These are phyloP conservation scores for Capsicum pubescens DNA, from an alignment of 257 asterid species.

Conservation along the genomic window DNA sequence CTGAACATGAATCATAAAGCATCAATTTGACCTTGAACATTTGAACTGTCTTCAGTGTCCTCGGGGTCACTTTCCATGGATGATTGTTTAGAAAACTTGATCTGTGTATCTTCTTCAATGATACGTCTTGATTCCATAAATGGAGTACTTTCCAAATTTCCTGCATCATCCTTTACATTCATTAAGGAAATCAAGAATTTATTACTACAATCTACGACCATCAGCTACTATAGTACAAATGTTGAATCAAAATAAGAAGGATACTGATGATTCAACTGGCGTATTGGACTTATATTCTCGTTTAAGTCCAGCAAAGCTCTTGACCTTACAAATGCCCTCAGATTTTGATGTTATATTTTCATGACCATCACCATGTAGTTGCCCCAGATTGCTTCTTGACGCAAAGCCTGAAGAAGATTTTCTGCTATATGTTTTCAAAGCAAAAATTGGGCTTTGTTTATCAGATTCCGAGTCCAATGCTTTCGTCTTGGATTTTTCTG, in stretches of 20 bases:
- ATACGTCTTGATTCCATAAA: conserved; percentile 47
- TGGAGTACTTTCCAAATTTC: conserved; percentile 41
- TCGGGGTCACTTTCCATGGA: conserved; percentile 55
- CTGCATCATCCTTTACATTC: conserved; percentile 52
- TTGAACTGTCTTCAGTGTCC: conserved; percentile 56
- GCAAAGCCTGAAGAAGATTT: conserved; percentile 42
- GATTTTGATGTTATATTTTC: conserved; percentile 39
- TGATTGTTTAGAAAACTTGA: conserved; percentile 46
- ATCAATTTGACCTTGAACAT: conserved; percentile 53
- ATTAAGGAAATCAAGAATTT: conserved; percentile 48
- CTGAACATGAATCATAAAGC: conserved; percentile 18
- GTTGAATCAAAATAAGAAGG: conserved; percentile 47
- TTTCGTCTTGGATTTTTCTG: conserved; percentile 44
- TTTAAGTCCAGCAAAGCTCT: conserved; percentile 50
- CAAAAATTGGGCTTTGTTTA: conserved; percentile 45
- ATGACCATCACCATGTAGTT: conserved; percentile 46
- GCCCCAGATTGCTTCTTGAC: conserved; percentile 39
- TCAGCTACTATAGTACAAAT: conserved; percentile 24
- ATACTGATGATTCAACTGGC: conserved; percentile 56
- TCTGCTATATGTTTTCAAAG: conserved; percentile 44
- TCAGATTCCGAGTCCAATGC: conserved; percentile 38
- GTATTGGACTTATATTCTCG: conserved; percentile 48
- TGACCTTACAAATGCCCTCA: conserved; percentile 54
- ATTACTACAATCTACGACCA: conserved; percentile 27
- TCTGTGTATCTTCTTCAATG: conserved; percentile 53